Base-by-base conservation (phyloP, 176 grass and related monocot genomes). In the Microstegium vimineum region DNA sequence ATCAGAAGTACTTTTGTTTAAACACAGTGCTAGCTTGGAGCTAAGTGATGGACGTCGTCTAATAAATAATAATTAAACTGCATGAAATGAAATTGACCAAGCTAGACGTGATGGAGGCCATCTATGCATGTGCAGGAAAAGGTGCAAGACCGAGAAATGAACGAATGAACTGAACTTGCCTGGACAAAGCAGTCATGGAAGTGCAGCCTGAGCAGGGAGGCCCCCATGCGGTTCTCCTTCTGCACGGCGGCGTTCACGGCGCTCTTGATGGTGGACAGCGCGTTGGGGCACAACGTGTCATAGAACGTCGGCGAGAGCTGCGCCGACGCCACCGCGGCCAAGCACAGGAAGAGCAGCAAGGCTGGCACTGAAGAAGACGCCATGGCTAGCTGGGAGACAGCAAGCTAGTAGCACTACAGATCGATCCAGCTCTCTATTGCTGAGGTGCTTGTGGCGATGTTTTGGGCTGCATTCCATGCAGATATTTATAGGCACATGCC, bases 141-240 rank as follows among this genome's bases (percentile, higher is more conserved):
- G 35, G 35, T 36, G 35, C 35, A 36, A 36, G 32, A 35, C n/a
- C n/a, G n/a, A n/a, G n/a, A n/a, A n/a, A n/a, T n/a, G 33, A 38
- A 38, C 1, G 7, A 46, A 46, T 3, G 1, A 25, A 28, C 3
- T 28, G 38, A 11, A 65, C 37, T 97, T 93, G 77, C 94, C 46
- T 94, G 91, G 42, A 97, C 94, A 72, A 97, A 97, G 83, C 94
- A 97, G 76, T 97, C 94, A 8, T 97, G 94, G 78, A 97, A 97
- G 68, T 93, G 91, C 36, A 97, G 86, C 43, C 94, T 82, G 69
- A 97, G 94, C 73, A 93, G 49, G 0, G 94, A 93, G 8, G 94
- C 94, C 11, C 88, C 94, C 89, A 93, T 90, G 34, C 94, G 91
- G 8, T 34, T 49, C 65, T 94, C 89, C 33, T 59, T 63, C 8